These are phyloP conservation scores for Ziziphus jujuba DNA, from an alignment of 306 rosid species.

Conservation along the genomic window DNA sequence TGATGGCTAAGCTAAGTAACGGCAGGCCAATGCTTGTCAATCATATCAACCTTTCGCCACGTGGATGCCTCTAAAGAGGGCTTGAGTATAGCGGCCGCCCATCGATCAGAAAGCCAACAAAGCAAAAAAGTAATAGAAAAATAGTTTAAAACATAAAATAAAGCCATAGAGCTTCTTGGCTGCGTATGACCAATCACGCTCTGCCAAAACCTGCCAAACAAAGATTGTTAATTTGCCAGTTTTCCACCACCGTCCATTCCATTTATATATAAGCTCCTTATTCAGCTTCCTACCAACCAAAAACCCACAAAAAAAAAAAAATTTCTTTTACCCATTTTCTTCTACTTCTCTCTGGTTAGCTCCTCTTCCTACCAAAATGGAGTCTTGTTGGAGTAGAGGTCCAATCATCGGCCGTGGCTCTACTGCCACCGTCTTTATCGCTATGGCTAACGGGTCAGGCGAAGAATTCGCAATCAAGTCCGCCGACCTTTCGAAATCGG, in stretches of 20 bases:
- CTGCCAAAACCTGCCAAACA: conserved; percentile 6
- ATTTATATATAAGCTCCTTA: conserved; percentile 11
- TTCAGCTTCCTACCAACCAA: background rate
- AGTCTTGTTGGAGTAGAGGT: conserved; percentile 59
- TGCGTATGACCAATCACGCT: conserved; percentile 32
- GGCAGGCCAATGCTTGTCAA: conserved; percentile 52
- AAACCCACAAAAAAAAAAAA: conserved; percentile 1
- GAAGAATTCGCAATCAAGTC: conserved; percentile 65
- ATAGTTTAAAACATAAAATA: conserved; percentile 7
- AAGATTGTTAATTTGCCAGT: no score
- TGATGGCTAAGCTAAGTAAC: conserved; percentile 14
- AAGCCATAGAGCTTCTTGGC: conserved; percentile 12
- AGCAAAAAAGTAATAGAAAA: conserved; percentile 14
- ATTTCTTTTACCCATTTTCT: conserved; percentile 5
- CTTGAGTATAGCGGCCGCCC: conserved; percentile 64
- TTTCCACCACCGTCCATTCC: background rate
- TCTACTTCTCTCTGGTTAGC: background rate
- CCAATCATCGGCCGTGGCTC: conserved; percentile 72
- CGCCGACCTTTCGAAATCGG: conserved; percentile 44
- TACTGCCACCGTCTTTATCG: conserved; percentile 65
- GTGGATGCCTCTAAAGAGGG: conserved; percentile 35
- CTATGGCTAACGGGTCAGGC: conserved; percentile 29
- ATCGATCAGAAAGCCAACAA: conserved; percentile 36
- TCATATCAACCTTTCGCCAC: conserved; percentile 43
- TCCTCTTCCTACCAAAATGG: conserved; percentile 36